Percentiles rank a stretch among this genome's conserved stretches.
Conservation (phyloP, 2,329 filamentous ascomycete species). For the Fusarium nanum region DNA sequence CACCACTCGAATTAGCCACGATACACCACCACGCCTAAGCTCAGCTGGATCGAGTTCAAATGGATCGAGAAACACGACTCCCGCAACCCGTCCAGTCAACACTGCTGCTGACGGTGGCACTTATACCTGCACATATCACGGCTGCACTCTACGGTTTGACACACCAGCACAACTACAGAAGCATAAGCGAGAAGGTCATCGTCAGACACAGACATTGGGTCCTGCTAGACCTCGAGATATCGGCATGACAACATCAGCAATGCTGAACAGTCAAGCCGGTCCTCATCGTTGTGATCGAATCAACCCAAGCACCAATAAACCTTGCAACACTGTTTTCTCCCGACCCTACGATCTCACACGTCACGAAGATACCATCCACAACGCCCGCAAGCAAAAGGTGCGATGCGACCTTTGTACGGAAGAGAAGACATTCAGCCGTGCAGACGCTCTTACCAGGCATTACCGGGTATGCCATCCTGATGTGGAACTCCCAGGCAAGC, state of each 20-base stretch:
- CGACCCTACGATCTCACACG: constrained; percentile 95
- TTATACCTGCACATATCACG: constrained; percentile 96
- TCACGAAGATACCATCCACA: constrained; percentile 98
- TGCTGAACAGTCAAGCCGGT: constrained; percentile 88
- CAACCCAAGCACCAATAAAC: constrained; percentile 94
- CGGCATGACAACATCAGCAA: constrained; percentile 59
- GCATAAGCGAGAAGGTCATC: constrained; percentile 94
- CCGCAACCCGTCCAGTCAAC: constrained; percentile 64
- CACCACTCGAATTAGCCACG: constrained; percentile 47
- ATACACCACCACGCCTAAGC: constrained; percentile 55
- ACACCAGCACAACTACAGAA: constrained; percentile 88
- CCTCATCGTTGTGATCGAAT: constrained; percentile 93
- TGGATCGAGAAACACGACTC: constrained; percentile 49
- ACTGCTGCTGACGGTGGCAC: constrained; percentile 83
- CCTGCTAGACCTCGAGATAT: constrained; percentile 47
- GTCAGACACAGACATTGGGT: constrained; percentile 70
- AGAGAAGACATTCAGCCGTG: constrained; percentile 96
- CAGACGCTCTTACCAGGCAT: constrained; percentile 92
- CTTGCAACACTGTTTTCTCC: constrained; percentile 94
- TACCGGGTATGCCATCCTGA: constrained; percentile 90
- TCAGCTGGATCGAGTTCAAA: constrained; percentile 57
- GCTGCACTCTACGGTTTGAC: constrained; percentile 88
- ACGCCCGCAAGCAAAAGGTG: constrained; percentile 92
- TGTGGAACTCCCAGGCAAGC: constrained; percentile 36
- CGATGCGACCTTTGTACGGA: constrained; percentile 92